A percentile compares a stretch with the other conserved stretches of the same genome.
Evolutionary conservation across 2,329 filamentous ascomycete genomes (phyloP).

Genomic region (Calonectria honghensis): DNA sequence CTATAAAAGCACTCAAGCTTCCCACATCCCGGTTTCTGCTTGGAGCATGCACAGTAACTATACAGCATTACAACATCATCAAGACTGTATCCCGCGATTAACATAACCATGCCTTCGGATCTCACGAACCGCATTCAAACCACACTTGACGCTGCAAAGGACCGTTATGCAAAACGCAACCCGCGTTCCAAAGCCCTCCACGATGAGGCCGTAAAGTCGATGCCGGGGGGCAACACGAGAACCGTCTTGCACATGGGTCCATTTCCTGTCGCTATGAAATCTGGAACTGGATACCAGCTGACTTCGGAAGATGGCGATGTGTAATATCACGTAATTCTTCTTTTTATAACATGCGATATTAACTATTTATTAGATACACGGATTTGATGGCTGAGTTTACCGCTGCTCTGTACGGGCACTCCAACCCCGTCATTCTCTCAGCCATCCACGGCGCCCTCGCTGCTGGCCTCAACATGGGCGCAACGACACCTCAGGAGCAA

Average conservation of each 20-base stretch:
- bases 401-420: conserved; percentile 80
- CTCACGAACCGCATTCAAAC: conserved; percentile 46
- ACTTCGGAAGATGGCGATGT: conserved; percentile 64
- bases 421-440: conserved; percentile 70
- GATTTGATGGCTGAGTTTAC: conserved; percentile 79
- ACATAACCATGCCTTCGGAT: conserved; percentile 47
- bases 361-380: conserved; percentile 64
- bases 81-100: not conserved
- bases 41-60: not conserved
- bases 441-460: conserved; percentile 68
- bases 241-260: conserved; percentile 66
- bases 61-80: not conserved
- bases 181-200: conserved; percentile 62
- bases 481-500: conserved; percentile 70
- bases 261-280: conserved; percentile 65
- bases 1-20: conserved; percentile 1
- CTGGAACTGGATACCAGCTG: conserved; percentile 59
- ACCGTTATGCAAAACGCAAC: conserved; percentile 61
- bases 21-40: not conserved
- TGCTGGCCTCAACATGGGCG: conserved; percentile 73
- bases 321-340: conserved; percentile 46
- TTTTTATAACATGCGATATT: not conserved
- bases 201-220: conserved; percentile 58
- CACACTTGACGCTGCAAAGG: conserved; percentile 59
- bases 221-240: conserved; percentile 69